These are phyloP conservation scores for Colletotrichum sp. DNA, from an alignment of 2,329 filamentous ascomycete species.

Conservation along the genomic window DNA sequence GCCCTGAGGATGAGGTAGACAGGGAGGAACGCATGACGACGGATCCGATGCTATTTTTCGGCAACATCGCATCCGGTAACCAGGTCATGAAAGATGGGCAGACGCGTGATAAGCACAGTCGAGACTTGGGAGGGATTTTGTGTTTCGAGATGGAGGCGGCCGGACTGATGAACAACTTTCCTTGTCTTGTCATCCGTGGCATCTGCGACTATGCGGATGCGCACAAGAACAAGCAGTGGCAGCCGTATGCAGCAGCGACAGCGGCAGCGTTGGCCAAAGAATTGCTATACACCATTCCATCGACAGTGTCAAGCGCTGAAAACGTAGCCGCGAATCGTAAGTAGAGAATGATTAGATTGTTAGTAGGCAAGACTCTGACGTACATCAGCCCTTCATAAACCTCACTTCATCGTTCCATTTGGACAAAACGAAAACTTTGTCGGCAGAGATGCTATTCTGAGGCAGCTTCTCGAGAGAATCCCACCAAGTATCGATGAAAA, in stretches of 20 bases:
- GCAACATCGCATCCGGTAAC: constrained; percentile 19
- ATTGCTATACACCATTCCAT: neutral
- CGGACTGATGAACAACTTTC: constrained; percentile 27
- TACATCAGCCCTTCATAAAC: neutral
- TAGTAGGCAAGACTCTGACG: too few species aligned
- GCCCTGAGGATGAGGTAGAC: too few species aligned
- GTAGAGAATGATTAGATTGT: neutral
- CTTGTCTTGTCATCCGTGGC: constrained; percentile 38
- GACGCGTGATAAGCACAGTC: neutral
- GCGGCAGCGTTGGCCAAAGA: constrained; percentile 30
- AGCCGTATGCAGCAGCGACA: constrained; percentile 35
- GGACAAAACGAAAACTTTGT: neutral
- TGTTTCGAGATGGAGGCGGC: constrained; percentile 35
- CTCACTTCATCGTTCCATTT: neutral
- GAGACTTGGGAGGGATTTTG: neutral
- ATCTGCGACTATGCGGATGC: constrained; percentile 43
- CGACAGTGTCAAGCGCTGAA: neutral
- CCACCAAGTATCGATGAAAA: constrained; percentile 3
- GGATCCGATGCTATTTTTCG: neutral
- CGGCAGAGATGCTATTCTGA: neutral
- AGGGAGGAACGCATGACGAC: too few species aligned
- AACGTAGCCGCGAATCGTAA: neutral
- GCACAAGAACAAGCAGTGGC: constrained; percentile 41
- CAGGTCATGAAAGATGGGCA: constrained; percentile 17
- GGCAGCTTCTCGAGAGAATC: constrained; percentile 17